Conservation (phyloP, 202 grass and related monocot species). For the Schoenoplectus triqueter region DNA sequence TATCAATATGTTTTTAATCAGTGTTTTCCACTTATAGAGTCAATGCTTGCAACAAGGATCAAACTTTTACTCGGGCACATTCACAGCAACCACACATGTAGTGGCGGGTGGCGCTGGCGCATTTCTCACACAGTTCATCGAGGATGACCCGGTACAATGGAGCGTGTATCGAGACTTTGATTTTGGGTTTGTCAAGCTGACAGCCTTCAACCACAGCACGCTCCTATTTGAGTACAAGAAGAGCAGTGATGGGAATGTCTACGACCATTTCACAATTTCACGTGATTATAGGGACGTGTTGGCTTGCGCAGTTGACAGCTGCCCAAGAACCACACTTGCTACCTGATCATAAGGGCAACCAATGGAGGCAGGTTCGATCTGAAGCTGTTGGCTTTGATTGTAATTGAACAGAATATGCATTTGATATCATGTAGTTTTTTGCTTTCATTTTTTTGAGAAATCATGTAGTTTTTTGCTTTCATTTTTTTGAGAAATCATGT, state of each 20-base stretch:
- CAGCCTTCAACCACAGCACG: slow-evolving; percentile 64
- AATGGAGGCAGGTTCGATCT: neutral
- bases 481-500: neutral
- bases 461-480: neutral
- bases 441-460: neutral
- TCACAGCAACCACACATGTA: slow-evolving; percentile 70
- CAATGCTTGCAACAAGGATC: slow-evolving; percentile 54
- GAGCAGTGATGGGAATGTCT: slow-evolving; percentile 70
- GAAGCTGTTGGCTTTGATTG: neutral
- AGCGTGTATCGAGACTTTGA: slow-evolving; percentile 63
- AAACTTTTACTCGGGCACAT: slow-evolving; percentile 53
- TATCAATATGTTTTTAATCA: neutral
- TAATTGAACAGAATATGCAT: neutral
- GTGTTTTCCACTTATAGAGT: slow-evolving; percentile 42
- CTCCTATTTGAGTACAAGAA: slow-evolving; percentile 88
- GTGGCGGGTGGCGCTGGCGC: slow-evolving; percentile 67
- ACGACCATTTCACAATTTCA: slow-evolving; percentile 68
- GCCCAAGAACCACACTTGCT: slow-evolving; percentile 54
- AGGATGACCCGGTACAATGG: slow-evolving; percentile 48
- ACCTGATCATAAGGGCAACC: slow-evolving; percentile 33
- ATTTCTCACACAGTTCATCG: slow-evolving; percentile 43
- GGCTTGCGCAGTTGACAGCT: slow-evolving; percentile 59
- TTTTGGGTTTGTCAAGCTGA: slow-evolving; percentile 73
- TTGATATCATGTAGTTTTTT: neutral
- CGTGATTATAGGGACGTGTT: slow-evolving; percentile 72